phyloP scores from a whole-genome alignment of 352 stramenopile species.

The Phytophthora lateralis region DNA sequence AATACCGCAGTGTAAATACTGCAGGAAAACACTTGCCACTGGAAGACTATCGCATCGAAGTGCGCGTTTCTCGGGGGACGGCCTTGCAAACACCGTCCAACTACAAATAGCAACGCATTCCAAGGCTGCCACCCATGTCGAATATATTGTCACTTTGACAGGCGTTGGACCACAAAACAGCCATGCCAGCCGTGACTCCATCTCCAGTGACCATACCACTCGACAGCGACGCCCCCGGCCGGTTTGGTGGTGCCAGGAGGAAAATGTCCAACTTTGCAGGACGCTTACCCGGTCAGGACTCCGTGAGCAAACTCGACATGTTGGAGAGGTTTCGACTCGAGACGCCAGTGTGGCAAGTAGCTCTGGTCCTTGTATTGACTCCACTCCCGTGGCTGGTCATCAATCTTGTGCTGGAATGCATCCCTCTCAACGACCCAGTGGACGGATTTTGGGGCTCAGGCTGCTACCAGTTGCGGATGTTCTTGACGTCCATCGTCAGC shows the following conservation, averaged over 20 bases:
- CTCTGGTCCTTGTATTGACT: conserved; percentile 23
- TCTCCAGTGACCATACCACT: background rate
- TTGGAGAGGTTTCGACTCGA: conserved; percentile 24
- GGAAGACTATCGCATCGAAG: too few species aligned
- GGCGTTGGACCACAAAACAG: background rate
- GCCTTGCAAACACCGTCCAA: too few species aligned
- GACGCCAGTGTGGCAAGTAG: conserved; percentile 2
- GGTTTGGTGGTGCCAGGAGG: background rate
- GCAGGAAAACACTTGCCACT: too few species aligned
- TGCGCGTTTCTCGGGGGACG: too few species aligned
- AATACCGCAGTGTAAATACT: too few species aligned
- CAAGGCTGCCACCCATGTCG: background rate
- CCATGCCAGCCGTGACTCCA: conserved; percentile 6
- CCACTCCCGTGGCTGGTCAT: conserved; percentile 34
- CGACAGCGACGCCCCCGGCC: background rate
- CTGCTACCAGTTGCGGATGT: conserved; percentile 37
- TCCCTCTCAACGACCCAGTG: conserved; percentile 27
- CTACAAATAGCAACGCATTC: background rate
- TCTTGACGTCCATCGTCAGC: conserved; percentile 21
- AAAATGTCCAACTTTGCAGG: conserved; percentile 6
- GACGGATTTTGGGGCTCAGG: conserved; percentile 23
- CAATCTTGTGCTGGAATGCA: conserved; percentile 36
- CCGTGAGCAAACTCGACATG: conserved; percentile 40
- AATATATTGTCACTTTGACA: background rate
- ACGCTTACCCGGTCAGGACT: conserved; percentile 31